Percentiles rank a stretch among this genome's conserved stretches.
Conservation (phyloP, 495 filamentous ascomycete species). For the Lophiostoma macrostomum region DNA sequence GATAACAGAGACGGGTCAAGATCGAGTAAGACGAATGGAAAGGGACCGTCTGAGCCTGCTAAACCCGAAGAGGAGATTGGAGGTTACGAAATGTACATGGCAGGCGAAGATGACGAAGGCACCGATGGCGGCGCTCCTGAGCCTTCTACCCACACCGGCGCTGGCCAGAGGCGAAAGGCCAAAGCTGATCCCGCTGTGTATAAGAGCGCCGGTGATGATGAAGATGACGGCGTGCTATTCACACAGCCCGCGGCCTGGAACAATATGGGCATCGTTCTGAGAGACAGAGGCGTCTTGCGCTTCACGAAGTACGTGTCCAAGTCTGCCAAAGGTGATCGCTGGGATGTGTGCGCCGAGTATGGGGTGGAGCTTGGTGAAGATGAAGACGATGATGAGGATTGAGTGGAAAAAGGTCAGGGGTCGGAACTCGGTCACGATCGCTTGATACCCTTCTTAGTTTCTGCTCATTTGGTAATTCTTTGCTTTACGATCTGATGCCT, state of each 20-base stretch:
- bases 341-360: constrained; percentile 78
- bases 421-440: too few relatives aligned
- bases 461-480: too few relatives aligned
- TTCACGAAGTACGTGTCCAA: constrained; percentile 96
- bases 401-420: too few relatives aligned
- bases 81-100: constrained; percentile 91
- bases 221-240: constrained; percentile 90
- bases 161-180: constrained; percentile 34
- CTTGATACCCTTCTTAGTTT: too few relatives aligned
- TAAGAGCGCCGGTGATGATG: constrained; percentile 59
- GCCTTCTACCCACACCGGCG: constrained; percentile 36
- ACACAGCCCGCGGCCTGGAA: constrained; percentile 88
- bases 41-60: constrained; percentile 13
- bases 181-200: constrained; percentile 72
- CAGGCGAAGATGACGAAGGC: constrained; percentile 74
- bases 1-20: constrained; percentile 2
- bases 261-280: constrained; percentile 78
- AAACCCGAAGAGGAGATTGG: constrained; percentile 56
- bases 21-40: constrained; percentile 8
- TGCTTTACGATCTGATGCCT: too few relatives aligned
- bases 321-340: constrained; percentile 80
- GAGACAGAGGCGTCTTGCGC: constrained; percentile 79
- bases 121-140: constrained; percentile 25
- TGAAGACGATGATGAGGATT: constrained; percentile 36
- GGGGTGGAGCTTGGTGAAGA: constrained; percentile 46